These are phyloP conservation scores for Didymella arachidicola DNA, from an alignment of 2,329 filamentous ascomycete species.

Conservation along the genomic window DNA sequence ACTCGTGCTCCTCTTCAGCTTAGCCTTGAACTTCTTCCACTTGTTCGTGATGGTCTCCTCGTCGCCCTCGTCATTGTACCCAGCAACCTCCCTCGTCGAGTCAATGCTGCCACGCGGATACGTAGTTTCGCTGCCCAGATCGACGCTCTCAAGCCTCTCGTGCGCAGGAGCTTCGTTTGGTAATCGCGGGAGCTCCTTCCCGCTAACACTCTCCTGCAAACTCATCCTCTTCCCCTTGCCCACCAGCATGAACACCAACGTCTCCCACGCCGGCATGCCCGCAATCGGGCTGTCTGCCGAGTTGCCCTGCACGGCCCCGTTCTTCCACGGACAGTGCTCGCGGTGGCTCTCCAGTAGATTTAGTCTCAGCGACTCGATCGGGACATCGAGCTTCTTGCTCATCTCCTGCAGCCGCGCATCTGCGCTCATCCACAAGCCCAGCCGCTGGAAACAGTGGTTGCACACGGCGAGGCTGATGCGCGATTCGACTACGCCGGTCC, in stretches of 20 bases:
- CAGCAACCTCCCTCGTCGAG: background rate
- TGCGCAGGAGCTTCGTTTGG: conserved; percentile 5
- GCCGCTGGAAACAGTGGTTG: conserved; percentile 82
- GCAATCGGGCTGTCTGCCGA: conserved; percentile 40
- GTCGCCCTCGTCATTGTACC: conserved; percentile 25
- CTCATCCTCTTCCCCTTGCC: background rate
- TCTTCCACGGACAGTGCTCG: conserved; percentile 54
- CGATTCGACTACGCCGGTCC: conserved; percentile 63
- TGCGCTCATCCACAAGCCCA: conserved; percentile 91
- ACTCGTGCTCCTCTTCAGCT: conserved; percentile 44
- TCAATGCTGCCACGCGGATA: conserved; percentile 22
- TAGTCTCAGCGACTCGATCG: conserved; percentile 42
- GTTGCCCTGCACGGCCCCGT: conserved; percentile 45
- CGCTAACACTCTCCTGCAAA: background rate
- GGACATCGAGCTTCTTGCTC: conserved; percentile 43
- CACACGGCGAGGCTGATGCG: conserved; percentile 80
- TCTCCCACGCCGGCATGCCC: conserved; percentile 48
- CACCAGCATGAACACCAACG: conserved; percentile 45
- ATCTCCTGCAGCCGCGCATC: conserved; percentile 44
- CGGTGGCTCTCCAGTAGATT: conserved; percentile 50
- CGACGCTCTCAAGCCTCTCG: conserved; percentile 33
- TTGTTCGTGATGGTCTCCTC: conserved; percentile 37
- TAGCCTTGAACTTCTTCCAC: conserved; percentile 49
- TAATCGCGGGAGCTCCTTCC: conserved; percentile 3
- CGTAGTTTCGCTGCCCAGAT: conserved; percentile 34